Base-by-base conservation (phyloP, 306 rosid genomes). In the Amphicarpaea edgeworthii region DNA sequence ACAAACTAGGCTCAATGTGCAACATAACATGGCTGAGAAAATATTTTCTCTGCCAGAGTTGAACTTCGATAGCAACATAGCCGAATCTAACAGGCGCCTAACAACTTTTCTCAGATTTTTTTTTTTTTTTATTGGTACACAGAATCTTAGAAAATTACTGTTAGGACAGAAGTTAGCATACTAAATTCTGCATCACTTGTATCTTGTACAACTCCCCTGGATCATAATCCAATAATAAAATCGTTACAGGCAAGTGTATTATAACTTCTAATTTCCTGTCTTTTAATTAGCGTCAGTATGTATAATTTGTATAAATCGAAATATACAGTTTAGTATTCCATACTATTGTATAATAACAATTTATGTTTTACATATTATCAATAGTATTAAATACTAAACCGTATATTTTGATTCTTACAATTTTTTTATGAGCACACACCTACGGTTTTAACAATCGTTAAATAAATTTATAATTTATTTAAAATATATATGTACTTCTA, bases 191-290 rank as follows among this genome's bases (percentile, higher is more conserved):
- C 51, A 21, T 81, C 78, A 54, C 83, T 70, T 72, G 79, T 75
- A 65, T 75, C 58, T 65, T 75, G 72, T 50, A 77, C 77, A 74
- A 76, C 74, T 72, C 55, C 70, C 74, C 61, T 15, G 16, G 81
- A 59, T 75, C 81, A 77, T 59, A 78, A 59, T 82, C 75, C 74
- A 82, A 83, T 85, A 88, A 86, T 85, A 88, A 84, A 82, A 38
- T 78, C 58, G 69, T 53, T 30, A n/a, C 66, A 72, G 85, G 82
- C 78, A 42, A 26, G 83, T 80, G 72, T 86, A 85, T 85, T 87
- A 84, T 69, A 85, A 84, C 78, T 78, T 60, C 26, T 5, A 47
- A 59, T 58, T 30, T 41, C 50, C 49, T 3, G 17, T 11, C 32
- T 49, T 26, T 68, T 49, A 16, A 59, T 26, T 42, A 7, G 55